Base-by-base conservation (phyloP, 176 grass and related monocot genomes). In the Phyllostachys edulis region DNA sequence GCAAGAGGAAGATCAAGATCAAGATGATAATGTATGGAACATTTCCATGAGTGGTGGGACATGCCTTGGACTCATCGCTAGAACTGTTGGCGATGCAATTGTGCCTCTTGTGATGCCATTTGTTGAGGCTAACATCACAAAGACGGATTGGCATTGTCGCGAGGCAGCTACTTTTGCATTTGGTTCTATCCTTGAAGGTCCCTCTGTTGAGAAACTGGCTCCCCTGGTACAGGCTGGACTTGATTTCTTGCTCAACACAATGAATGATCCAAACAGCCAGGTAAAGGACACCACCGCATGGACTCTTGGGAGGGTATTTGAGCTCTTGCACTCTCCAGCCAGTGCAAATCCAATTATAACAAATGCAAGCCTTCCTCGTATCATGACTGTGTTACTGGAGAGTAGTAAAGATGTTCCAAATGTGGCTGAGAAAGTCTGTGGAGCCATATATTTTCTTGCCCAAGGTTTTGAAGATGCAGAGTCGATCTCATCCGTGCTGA, bases 121-220 rank as follows among this genome's bases (percentile, higher is more conserved):
- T 88, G 78, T 94, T 5, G 88, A 94, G 88, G 73, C 49, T 46
- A 97, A 97, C 82, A 94, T 92, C 70, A 86, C 88, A 82, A 97
- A 94, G 79, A 71, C 81, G 73, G 95, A 94, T 70, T 97, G 92
- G 95, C 77, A 63, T 46, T 74, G 60, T 78, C 95, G 88, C 0
- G 95, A 97, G 85, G 95, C 92, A 56, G 92, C 95, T 60, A 94
- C 90, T 60, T 97, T 91, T 92, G 95, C 95, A 75, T 97, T 97
- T 97, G 95, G 95, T 71, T 97, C 92, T 51, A 94, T 97, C 77
- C 92, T 97, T 84, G 95, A 97, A 87, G 95, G 95, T 23, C 95
- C 94, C 11, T 94, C 92, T 65, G 66, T 92, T 69, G 92, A 94
- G 67, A 91, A 94, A 77, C 90, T 97, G 39, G 75, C 75, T 71